Conservation (phyloP, 768 basidiomycete species). For the Lactifluus hygrophoroides region DNA sequence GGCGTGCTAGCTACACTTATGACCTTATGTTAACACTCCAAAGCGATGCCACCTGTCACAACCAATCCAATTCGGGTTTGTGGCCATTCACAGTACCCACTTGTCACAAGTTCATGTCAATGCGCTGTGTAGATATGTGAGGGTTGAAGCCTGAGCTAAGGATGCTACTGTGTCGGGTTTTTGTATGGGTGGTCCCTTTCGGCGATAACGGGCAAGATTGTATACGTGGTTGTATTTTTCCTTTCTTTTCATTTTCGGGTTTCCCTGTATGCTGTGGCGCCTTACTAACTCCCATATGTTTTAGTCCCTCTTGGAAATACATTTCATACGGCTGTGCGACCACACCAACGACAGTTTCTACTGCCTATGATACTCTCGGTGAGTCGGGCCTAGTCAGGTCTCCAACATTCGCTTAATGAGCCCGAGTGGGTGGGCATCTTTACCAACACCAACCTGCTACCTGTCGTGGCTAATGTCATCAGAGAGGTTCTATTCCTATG, state of each 20-base stretch:
- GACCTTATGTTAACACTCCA: conserved; percentile 93
- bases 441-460: conserved; percentile 87
- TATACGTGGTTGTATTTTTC: no score
- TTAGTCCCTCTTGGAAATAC: conserved; percentile 80
- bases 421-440: conserved; percentile 79
- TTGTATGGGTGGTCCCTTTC: no score
- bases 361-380: conserved; percentile 95
- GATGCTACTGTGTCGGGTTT: no score
- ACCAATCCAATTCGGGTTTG: conserved; percentile 32
- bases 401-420: conserved; percentile 85
- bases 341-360: conserved; percentile 78
- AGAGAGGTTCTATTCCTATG: conserved; percentile 66
- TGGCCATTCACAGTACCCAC: conserved; percentile 79
- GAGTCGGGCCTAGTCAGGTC: conserved; percentile 75
- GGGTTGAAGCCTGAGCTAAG: no score
- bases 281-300: neutral
- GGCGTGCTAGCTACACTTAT: conserved; percentile 77
- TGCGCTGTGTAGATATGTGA: no score
- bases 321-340: conserved; percentile 73
- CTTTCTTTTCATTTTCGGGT: neutral
- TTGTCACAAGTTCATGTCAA: no score
- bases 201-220: no score
- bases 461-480: conserved; percentile 65
- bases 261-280: neutral
- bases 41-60: conserved; percentile 67